Evolutionary conservation across 805 yeast genomes (phyloP), one percentile per base, ranked within the genome.

Genomic region (Candida sithepensis): DNA sequence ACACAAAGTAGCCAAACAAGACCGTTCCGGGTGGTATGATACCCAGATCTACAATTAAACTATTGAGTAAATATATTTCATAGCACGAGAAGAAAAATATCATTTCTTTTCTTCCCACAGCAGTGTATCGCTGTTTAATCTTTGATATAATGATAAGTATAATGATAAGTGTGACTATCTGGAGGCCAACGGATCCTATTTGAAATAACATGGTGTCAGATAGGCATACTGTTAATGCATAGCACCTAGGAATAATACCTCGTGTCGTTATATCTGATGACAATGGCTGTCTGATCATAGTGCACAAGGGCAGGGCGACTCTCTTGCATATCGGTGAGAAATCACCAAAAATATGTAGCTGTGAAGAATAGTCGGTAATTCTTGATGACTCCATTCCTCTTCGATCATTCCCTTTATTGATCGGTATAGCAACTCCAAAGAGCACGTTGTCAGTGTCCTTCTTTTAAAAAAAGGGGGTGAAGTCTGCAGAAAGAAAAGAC

Each of bases 121-220:
- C 97, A 0, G 99, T 94, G 63, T 88, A 91, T 71, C 92, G 89
- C 49, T 84, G 73, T 62, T 91, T 75, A 39, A 91, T 81, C 56
- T 85, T 84, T 71, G 83, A 87, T 12, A 90, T 72, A 46, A 91
- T 86, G 56, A 89, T 76, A 43, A 84, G 71, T 33, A 85, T 53
- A 38, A 88, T 76, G 6, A 77, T 67, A 30, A 94, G 67, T 0
- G 88, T 81, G 1, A 85, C 89, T 44, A 92, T 81, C 61, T 91
- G 88, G 19, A 90, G 79, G 62, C 92, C 86, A 6, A 96, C 89
- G 52, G 84, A 86, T 24, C 97, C 97, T 13, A 88, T 74, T 63
- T 88, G 88, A 69, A 90, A 92, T 19, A 92, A 88, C 70, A 88
- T 75, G 1, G 98, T 92, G 68, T 92, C 92, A 44, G 97, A 96